Evolutionary conservation across 2,329 filamentous ascomycete genomes (phyloP), one percentile per base, ranked within the genome.

Genomic region (Aspergillus phoenicis): DNA sequence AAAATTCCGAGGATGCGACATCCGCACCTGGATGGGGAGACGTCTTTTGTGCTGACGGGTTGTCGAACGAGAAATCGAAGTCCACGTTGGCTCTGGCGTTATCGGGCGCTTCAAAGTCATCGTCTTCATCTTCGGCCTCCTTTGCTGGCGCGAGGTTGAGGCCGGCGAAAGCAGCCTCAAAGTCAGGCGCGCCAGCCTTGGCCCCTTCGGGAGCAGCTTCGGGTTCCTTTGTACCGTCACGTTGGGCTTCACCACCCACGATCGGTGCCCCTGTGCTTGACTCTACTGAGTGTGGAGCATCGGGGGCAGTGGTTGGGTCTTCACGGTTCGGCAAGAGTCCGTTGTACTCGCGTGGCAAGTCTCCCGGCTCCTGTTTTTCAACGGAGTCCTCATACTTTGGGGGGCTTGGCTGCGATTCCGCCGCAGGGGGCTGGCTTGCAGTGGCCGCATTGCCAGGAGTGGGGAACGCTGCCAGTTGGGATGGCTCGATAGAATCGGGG

Each of bases 321-420:
- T 66, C 66, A 43, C 77, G 74, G 47, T 70, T 73, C 0, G 78
- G 77, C 30, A 81, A 61, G 15, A 81, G 70, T 6, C 77, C 77
- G 57, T 72, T 70, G 48, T 75, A 80, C 58, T 78, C 73, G 20
- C 72, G 73, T 8, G 76, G 75, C 28, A 76, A 67, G 30, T 73
- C 68, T 17, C 66, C 69, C 3, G 64, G 60, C 5, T 67, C 69
- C 30, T 73, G 62, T 30, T 71, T 67, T 5, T 68, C 57, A 4
- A 65, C 64, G 36, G 59, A 64, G 28, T 68, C 60, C 10, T 75
- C 72, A 66, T 81, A 80, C 7, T 64, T 74, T 10, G 78, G 77
- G 28, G 87, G 87, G 5, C 87, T 86, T 15, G 77, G 77, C 69
- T 89, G 85, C 43, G 84, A 83, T 60, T 80, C 79, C 2, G 83